These are phyloP conservation scores for Forsythia viridissima DNA, from an alignment of 257 asterid species.

Conservation along the genomic window DNA sequence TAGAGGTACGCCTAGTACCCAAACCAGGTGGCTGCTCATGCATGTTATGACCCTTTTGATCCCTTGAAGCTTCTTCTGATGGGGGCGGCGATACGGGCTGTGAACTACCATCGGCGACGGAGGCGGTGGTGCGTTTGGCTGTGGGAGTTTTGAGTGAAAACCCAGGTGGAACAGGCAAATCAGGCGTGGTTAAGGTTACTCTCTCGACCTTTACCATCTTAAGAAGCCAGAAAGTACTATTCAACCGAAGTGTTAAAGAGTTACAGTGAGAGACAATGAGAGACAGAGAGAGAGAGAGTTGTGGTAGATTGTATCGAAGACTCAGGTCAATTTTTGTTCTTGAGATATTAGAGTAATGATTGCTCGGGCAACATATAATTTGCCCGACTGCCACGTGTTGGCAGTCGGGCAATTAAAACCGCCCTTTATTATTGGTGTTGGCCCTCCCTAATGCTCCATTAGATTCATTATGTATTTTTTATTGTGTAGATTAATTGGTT, in stretches of 20 bases:
- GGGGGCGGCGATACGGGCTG: background rate
- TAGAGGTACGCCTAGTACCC: background rate
- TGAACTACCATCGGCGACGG: background rate
- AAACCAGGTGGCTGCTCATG: background rate
- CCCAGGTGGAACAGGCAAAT: conserved; percentile 1
- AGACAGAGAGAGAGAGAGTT: background rate
- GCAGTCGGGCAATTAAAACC: no score
- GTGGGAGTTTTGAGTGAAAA: background rate
- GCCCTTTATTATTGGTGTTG: no score
- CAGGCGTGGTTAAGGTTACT: background rate
- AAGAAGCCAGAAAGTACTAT: background rate
- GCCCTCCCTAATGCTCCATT: no score
- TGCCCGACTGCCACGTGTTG: no score
- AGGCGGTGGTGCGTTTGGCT: background rate
- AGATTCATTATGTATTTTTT: no score
- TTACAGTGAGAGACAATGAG: background rate
- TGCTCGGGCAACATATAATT: no score
- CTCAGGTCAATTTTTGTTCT: background rate
- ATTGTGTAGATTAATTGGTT: no score
- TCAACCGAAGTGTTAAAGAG: background rate
- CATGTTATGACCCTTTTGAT: no score
- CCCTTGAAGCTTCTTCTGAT: background rate
- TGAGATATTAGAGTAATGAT: background rate
- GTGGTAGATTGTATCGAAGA: background rate
- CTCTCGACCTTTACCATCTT: background rate